phyloP scores from a whole-genome alignment of 1,284 basidiomycete genomes.

The Irpex rosettiformis region DNA sequence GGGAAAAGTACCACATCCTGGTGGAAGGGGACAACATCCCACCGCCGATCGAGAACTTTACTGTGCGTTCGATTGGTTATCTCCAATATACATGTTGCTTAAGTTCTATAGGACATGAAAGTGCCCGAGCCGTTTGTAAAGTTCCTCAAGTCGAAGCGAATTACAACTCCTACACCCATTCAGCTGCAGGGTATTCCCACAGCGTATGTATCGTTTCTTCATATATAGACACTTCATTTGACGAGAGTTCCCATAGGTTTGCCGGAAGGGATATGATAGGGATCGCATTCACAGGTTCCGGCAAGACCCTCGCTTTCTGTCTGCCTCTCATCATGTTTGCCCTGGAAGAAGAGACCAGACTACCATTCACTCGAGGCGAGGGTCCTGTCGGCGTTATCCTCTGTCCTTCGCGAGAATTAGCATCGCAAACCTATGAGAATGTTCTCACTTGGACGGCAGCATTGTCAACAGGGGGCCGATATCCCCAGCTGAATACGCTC shows the following conservation, averaged over 20 bases:
- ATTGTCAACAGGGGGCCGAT: slow-evolving; percentile 74
- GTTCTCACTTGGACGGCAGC: slow-evolving; percentile 83
- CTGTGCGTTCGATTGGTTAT: slow-evolving; percentile 41
- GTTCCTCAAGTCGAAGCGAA: slow-evolving; percentile 82
- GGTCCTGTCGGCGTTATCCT: slow-evolving; percentile 94
- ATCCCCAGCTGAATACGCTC: slow-evolving; percentile 84
- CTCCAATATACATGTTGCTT: slow-evolving; percentile 14
- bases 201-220: slow-evolving; percentile 54
- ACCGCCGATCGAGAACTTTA: slow-evolving; percentile 90
- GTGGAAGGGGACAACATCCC: slow-evolving; percentile 92
- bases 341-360: slow-evolving; percentile 87
- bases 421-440: slow-evolving; percentile 95
- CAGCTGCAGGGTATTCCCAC: slow-evolving; percentile 97
- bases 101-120: slow-evolving; percentile 85
- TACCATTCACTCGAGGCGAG: slow-evolving; percentile 90
- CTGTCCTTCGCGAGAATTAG: slow-evolving; percentile 93
- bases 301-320: slow-evolving; percentile 83
- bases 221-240: neutral
- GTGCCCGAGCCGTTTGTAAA: slow-evolving; percentile 83
- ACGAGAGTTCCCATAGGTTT: slow-evolving; percentile 48
- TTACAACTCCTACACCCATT: slow-evolving; percentile 89
- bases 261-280: slow-evolving; percentile 92
- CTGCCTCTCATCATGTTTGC: slow-evolving; percentile 94
- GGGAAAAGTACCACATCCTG: slow-evolving; percentile 91
- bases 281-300: slow-evolving; percentile 77